phyloP scores from a whole-genome alignment of 768 basidiomycete genomes.

The Aureoboletus auriporus region DNA sequence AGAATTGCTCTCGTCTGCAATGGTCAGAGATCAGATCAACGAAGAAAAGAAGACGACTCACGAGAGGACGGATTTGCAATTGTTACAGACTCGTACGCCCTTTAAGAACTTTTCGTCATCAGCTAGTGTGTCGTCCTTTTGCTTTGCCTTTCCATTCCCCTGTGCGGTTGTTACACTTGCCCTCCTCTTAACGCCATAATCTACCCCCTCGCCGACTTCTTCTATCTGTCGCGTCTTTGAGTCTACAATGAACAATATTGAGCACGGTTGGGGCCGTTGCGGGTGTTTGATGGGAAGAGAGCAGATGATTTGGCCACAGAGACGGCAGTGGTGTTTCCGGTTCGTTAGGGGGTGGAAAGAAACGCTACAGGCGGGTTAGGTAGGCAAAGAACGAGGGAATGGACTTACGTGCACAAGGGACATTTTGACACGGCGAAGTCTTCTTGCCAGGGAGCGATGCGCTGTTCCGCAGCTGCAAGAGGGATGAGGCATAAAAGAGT shows the following conservation, averaged over 20 bases:
- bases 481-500: conserved; percentile 1
- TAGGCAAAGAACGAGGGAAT: not conserved
- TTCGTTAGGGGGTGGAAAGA: conserved; percentile 89
- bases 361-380: conserved; percentile 35
- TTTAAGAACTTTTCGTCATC: conserved; percentile 84
- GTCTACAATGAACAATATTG: conserved; percentile 84
- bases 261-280: conserved; percentile 66
- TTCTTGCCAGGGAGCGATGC: conserved; percentile 93
- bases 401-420: conserved; percentile 74
- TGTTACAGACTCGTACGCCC: conserved; percentile 83
- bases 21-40: not conserved
- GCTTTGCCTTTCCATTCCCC: conserved; percentile 31
- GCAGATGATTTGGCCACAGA: conserved; percentile 91
- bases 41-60: conserved; percentile 39
- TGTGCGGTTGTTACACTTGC: conserved; percentile 16
- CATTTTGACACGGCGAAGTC: conserved; percentile 76
- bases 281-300: conserved; percentile 76
- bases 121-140: conserved; percentile 36
- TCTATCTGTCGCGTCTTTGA: conserved; percentile 72
- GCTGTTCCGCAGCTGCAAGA: conserved; percentile 71
- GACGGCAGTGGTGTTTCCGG: conserved; percentile 92
- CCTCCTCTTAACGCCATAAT: conserved; percentile 70
- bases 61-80: conserved; percentile 78
- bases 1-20: conserved; percentile 73
- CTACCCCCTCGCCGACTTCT: conserved; percentile 78